These are phyloP conservation scores for Jacaranda mimosifolia DNA, from an alignment of 257 asterid genomes.

Conservation along the genomic window DNA sequence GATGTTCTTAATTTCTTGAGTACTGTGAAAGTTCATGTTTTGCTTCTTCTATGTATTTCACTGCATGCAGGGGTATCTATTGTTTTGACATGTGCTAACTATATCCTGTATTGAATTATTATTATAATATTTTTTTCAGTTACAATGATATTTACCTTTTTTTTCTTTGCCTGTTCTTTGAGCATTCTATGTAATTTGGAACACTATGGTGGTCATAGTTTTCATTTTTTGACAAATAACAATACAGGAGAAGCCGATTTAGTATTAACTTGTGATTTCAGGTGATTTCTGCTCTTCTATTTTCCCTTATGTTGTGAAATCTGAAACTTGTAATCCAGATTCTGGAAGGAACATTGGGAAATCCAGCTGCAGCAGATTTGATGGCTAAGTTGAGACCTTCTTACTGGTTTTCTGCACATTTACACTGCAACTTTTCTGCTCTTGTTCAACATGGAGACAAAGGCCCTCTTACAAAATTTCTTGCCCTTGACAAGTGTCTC, in stretches of 20 bases:
- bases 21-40: too few relatives aligned
- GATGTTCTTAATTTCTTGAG: too few relatives aligned
- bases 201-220: not conserved
- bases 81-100: too few relatives aligned
- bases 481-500: slow-evolving; percentile 69
- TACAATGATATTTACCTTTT: not conserved
- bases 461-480: slow-evolving; percentile 65
- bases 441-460: slow-evolving; percentile 81
- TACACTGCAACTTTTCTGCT: slow-evolving; percentile 98
- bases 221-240: not conserved
- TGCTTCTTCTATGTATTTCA: too few relatives aligned
- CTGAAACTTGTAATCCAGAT: slow-evolving; percentile 57
- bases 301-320: slow-evolving; percentile 28
- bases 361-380: slow-evolving; percentile 85
- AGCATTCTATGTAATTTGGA: not conserved
- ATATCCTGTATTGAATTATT: too few relatives aligned
- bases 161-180: slow-evolving; percentile 18
- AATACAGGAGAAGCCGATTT: slow-evolving; percentile 7
- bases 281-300: not conserved
- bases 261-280: slow-evolving; percentile 9
- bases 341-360: slow-evolving; percentile 79
- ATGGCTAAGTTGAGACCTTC: slow-evolving; percentile 80
- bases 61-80: too few relatives aligned
- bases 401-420: slow-evolving; percentile 95
- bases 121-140: too few relatives aligned